These are phyloP conservation scores for Verticillium isaacii DNA, from an alignment of 2,329 filamentous ascomycete species.

Conservation along the genomic window DNA sequence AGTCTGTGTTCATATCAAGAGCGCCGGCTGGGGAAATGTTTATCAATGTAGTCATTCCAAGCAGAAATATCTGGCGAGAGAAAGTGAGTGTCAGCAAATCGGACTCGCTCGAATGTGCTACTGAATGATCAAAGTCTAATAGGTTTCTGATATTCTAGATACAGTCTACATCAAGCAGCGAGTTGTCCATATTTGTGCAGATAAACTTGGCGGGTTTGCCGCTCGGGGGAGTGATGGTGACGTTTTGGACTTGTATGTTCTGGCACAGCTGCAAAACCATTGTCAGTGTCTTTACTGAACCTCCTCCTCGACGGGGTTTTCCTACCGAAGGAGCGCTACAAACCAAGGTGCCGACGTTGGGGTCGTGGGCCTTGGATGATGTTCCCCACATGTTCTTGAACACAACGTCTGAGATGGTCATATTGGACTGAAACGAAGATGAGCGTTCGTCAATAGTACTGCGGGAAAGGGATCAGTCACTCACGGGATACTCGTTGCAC, in stretches of 20 bases:
- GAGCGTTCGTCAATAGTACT: background rate
- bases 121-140: background rate
- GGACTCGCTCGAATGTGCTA: too few relatives aligned
- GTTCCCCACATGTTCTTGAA: conserved; percentile 13
- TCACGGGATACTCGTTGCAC: conserved; percentile 12
- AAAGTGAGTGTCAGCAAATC: too few relatives aligned
- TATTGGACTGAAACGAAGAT: conserved; percentile 3
- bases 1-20: too few relatives aligned
- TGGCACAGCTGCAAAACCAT: conserved; percentile 2
- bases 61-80: too few relatives aligned
- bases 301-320: background rate
- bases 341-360: conserved; percentile 10
- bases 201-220: conserved; percentile 9
- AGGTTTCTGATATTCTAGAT: background rate
- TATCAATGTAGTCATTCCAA: too few relatives aligned
- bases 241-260: conserved; percentile 11
- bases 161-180: conserved; percentile 6
- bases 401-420: conserved; percentile 12
- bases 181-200: conserved; percentile 9
- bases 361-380: conserved; percentile 10
- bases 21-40: background rate
- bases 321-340: conserved; percentile 10
- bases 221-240: conserved; percentile 10
- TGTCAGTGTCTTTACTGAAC: too few relatives aligned
- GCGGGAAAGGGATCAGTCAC: background rate